Evolutionary conservation across 2,329 filamentous ascomycete species (phyloP).

Genomic region (Arthrocladium fulminans): DNA sequence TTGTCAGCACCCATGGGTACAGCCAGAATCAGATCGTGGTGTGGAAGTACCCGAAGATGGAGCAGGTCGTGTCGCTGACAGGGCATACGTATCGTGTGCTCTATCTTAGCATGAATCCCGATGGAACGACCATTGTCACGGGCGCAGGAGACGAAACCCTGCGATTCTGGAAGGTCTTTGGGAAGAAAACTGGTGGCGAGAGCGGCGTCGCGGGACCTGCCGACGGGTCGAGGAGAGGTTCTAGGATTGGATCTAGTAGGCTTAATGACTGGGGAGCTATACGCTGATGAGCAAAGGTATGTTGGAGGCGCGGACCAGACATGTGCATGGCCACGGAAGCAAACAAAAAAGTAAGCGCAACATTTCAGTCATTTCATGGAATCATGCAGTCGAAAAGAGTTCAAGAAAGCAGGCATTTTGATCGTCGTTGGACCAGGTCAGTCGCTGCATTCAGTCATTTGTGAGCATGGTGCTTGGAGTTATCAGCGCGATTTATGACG

Average conservation of each 20-base stretch:
- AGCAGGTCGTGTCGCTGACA: slow-evolving; percentile 87
- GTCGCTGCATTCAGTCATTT: neutral
- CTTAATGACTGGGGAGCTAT: slow-evolving; percentile 6
- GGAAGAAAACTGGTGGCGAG: slow-evolving; percentile 55
- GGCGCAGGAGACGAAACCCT: slow-evolving; percentile 94
- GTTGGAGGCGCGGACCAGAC: too few species aligned
- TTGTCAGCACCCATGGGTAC: slow-evolving; percentile 94
- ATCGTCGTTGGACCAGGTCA: neutral
- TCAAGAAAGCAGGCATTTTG: neutral
- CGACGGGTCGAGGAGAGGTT: slow-evolving; percentile 1
- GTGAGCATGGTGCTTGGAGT: neutral
- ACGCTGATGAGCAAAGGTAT: neutral
- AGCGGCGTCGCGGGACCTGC: slow-evolving; percentile 21
- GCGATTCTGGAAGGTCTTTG: slow-evolving; percentile 94
- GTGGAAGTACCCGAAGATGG: slow-evolving; percentile 99
- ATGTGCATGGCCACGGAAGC: too few species aligned
- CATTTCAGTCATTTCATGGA: neutral
- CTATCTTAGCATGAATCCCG: slow-evolving; percentile 94
- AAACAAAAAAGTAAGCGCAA: too few species aligned
- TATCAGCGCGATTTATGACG: neutral
- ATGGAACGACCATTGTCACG: slow-evolving; percentile 87
- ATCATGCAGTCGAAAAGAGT: neutral
- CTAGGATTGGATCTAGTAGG: slow-evolving; percentile 6
- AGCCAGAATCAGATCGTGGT: slow-evolving; percentile 98
- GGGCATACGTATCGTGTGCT: slow-evolving; percentile 95